Conservation (phyloP, 2,329 filamentous ascomycete species). For the Lachnellula hyalina region DNA sequence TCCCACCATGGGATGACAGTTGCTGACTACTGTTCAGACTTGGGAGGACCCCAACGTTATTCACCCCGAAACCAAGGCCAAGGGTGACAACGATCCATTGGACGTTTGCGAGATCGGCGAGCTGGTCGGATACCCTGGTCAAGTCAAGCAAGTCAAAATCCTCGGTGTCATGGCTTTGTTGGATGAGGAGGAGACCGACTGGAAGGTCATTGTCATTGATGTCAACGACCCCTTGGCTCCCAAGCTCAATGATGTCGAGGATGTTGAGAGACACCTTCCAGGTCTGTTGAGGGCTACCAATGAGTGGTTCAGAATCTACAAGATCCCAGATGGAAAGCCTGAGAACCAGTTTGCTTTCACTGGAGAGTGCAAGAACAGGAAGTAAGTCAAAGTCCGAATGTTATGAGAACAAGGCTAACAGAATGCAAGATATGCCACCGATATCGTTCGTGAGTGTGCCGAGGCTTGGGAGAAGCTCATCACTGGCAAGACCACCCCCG, state of each 20-base stretch:
- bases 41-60: constrained; percentile 97
- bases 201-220: constrained; percentile 99
- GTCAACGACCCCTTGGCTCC: constrained; percentile 92
- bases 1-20: neutral
- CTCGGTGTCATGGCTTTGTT: constrained; percentile 98
- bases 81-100: constrained; percentile 98
- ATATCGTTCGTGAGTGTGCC: constrained; percentile 90
- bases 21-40: constrained; percentile 53
- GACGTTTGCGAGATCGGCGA: constrained; percentile 99
- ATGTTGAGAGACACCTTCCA: constrained; percentile 96
- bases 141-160: constrained; percentile 99
- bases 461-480: constrained; percentile 98
- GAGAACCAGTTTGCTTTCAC: constrained; percentile 99
- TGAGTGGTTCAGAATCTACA: constrained; percentile 99
- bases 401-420: constrained; percentile 8
- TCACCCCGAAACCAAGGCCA: constrained; percentile 99
- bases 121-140: constrained; percentile 89
- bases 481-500: constrained; percentile 76
- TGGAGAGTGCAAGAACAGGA: constrained; percentile 99
- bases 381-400: constrained; percentile 44
- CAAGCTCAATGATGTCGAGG: constrained; percentile 98
- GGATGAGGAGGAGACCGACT: constrained; percentile 99
- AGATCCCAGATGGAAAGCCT: constrained; percentile 99
- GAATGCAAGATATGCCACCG: constrained; percentile 77
- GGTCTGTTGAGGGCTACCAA: constrained; percentile 96